Evolutionary conservation across 352 stramenopile species (phyloP).

Genomic region (Aphanomyces astaci): DNA sequence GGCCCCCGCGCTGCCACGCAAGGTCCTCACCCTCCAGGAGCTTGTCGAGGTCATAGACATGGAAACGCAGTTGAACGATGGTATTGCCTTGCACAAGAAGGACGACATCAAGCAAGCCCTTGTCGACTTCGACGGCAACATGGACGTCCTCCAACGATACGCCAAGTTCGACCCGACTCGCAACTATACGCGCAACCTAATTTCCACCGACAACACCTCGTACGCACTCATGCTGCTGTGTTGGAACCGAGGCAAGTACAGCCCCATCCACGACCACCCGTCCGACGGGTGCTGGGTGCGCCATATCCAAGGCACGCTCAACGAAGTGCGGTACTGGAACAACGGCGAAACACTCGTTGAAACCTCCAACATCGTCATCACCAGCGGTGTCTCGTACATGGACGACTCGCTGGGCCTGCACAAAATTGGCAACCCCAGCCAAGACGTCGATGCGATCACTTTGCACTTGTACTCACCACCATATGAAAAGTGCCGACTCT

Average conservation of each 20-base stretch:
- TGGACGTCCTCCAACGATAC: constrained; percentile 65
- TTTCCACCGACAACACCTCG: constrained; percentile 86
- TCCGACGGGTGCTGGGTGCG: constrained; percentile 89
- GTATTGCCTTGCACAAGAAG: constrained; percentile 38
- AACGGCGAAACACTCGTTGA: constrained; percentile 36
- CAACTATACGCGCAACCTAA: constrained; percentile 91
- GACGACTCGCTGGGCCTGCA: constrained; percentile 88
- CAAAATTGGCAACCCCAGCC: constrained; percentile 80
- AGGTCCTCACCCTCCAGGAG: constrained; percentile 30
- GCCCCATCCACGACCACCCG: constrained; percentile 90
- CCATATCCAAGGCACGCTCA: constrained; percentile 75
- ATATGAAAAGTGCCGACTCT: constrained; percentile 87
- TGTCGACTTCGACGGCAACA: constrained; percentile 29
- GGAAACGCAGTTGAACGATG: constrained; percentile 31
- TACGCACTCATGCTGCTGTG: constrained; percentile 93
- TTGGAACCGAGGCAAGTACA: constrained; percentile 86
- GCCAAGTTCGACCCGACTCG: constrained; percentile 70
- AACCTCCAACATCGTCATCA: constrained; percentile 52
- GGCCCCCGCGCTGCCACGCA: not conserved
- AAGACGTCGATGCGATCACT: constrained; percentile 76
- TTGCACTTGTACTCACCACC: constrained; percentile 91
- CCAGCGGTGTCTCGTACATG: constrained; percentile 79
- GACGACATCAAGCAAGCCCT: constrained; percentile 16
- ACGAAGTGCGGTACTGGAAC: constrained; percentile 83
- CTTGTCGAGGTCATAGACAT: constrained; percentile 40